Evolutionary conservation across 352 stramenopile species (phyloP).

Genomic region (Phytophthora syringae): DNA sequence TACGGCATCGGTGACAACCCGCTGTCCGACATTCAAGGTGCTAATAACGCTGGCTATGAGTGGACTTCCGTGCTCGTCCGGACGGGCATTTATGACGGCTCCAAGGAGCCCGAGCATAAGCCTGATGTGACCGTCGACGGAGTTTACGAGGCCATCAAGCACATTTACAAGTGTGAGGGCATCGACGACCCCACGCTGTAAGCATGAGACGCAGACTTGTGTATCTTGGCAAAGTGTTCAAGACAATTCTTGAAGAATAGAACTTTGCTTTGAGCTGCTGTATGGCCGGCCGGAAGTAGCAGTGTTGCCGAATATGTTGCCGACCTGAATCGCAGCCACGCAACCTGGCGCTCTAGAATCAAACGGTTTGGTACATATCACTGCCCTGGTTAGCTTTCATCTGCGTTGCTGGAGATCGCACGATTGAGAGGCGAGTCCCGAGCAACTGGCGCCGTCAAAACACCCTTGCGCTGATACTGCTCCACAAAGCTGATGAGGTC

Average conservation of each 20-base stretch:
- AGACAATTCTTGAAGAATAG: conserved; percentile 19
- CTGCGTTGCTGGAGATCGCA: conserved; percentile 51
- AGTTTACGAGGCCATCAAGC: conserved; percentile 79
- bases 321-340: no score
- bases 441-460: conserved; percentile 58
- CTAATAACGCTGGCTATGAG: conserved; percentile 80
- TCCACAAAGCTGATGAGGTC: conserved; percentile 84
- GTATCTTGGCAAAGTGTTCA: background rate
- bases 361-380: background rate
- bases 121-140: conserved; percentile 67
- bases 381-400: conserved; percentile 5
- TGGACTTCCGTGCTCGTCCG: conserved; percentile 90
- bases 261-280: conserved; percentile 20
- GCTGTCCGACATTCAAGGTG: conserved; percentile 85
- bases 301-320: no score
- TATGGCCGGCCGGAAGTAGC: no score
- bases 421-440: conserved; percentile 58
- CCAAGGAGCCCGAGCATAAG: conserved; percentile 62
- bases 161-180: conserved; percentile 73
- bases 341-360: background rate
- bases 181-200: conserved; percentile 51
- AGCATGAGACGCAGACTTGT: background rate
- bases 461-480: conserved; percentile 73
- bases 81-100: conserved; percentile 86
- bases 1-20: conserved; percentile 93